Evolutionary conservation across 768 basidiomycete species (phyloP), one percentile per base, ranked within the genome.

Genomic region (Termitomyces sp.): DNA sequence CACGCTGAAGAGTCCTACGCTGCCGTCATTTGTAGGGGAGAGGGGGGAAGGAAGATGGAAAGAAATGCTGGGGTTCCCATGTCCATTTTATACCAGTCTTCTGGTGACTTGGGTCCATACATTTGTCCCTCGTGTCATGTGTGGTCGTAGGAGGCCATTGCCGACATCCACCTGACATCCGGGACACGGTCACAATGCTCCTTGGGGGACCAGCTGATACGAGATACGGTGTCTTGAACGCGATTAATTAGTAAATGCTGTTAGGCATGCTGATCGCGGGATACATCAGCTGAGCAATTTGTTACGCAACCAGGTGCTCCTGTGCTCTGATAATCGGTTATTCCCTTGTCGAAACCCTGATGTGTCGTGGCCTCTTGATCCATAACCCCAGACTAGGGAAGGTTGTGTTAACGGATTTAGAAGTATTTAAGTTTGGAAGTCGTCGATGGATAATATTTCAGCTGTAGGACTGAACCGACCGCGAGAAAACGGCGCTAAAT

Each of bases 161-260:
- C 61, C 58, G 61, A 62, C 58, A 44, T 39, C 61, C 61, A 60
- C 61, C 58, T 63, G 61, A 63, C 55, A 39, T 33, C 4, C 34
- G 37, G 49, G 33, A 56, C 53, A 45, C 55, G 55, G 61, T 63
- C 58, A 63, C 58, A 58, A 56, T 59, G 58, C 52, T 46, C 47
- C 41, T 52, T 57, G 41, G 12, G 4, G 52, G 51, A 42, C 31
- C 61, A 62, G 58, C 51, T 62, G 61, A 62, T 59, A 36, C 55
- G 45, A 30, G n/a, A 20, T 45, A 34, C n/a, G 41, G 24, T 45
- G 49, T 49, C 50, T 54, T 24, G 41, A 30, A 52, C 50, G 57
- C 57, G 39, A 60, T 55, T 60, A 42, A 63, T 60, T 58, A 56
- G 46, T 42, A 24, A 55, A 15, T 52, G 22, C 12, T 24, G 15